These are phyloP conservation scores for Talaromyces sp. DNA, from an alignment of 2,329 filamentous ascomycete genomes.

Conservation along the genomic window DNA sequence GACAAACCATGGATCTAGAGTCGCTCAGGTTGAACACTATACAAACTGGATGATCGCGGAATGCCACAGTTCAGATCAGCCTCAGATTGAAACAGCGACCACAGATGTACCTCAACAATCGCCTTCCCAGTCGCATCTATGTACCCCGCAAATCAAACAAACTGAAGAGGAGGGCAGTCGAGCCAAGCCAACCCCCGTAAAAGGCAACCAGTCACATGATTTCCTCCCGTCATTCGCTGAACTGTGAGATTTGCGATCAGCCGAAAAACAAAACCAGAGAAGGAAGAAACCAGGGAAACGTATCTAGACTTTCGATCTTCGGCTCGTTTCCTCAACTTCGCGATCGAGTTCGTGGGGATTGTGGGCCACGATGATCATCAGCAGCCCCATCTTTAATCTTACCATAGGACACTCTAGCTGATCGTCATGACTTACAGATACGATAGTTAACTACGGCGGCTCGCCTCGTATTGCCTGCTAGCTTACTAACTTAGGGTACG, in stretches of 20 bases:
- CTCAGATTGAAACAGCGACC: background rate
- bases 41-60: background rate
- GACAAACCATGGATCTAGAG: background rate
- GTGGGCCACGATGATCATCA: background rate
- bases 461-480: conserved; percentile 5
- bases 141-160: background rate
- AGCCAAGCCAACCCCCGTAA: background rate
- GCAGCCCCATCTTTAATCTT: background rate
- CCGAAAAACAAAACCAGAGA: background rate
- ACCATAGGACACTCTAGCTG: background rate
- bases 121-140: background rate
- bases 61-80: background rate
- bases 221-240: background rate
- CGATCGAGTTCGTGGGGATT: background rate
- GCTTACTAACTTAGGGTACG: background rate
- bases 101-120: background rate
- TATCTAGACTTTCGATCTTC: background rate
- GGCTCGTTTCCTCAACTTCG: background rate
- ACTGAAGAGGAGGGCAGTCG: background rate
- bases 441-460: background rate
- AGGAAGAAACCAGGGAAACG: background rate
- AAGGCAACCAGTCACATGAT: conserved; percentile 8
- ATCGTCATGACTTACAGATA: conserved; percentile 5
- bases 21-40: too few species aligned
- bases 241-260: background rate